phyloP scores from a whole-genome alignment of 805 yeast species.

The Metschnikowia matae region DNA sequence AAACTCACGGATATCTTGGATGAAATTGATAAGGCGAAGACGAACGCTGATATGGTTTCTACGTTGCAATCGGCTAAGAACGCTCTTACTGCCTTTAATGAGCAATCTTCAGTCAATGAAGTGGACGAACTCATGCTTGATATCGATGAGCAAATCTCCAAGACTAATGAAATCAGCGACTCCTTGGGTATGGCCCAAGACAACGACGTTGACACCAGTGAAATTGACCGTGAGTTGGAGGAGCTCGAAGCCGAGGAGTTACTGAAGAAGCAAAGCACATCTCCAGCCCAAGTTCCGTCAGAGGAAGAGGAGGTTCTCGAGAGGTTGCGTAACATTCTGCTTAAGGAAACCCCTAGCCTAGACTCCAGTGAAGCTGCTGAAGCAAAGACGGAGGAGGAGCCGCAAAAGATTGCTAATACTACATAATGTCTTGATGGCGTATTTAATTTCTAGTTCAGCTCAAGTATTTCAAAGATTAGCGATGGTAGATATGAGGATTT shows the following conservation, averaged over 20 bases:
- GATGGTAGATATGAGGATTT: not conserved
- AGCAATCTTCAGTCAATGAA: conserved; percentile 23
- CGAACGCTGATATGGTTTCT: conserved; percentile 23
- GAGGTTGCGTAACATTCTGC: conserved; percentile 2
- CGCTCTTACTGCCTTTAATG: conserved; percentile 27
- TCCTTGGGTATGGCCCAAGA: not conserved
- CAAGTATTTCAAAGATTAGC: not conserved
- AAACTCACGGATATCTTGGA: conserved; percentile 24
- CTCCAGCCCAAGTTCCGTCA: not conserved
- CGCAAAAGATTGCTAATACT: not conserved
- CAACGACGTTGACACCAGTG: conserved; percentile 20
- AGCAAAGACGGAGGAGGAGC: not conserved
- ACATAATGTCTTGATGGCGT: not conserved
- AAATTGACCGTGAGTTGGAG: conserved; percentile 29
- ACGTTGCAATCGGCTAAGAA: conserved; percentile 25
- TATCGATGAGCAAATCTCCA: conserved; percentile 27
- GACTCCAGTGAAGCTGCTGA: not conserved
- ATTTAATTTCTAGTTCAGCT: not conserved
- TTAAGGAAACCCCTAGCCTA: not conserved
- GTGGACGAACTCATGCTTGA: conserved; percentile 26
- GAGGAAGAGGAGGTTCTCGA: not conserved
- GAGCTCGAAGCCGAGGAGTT: not conserved
- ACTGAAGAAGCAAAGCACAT: not conserved
- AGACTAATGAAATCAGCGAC: conserved; percentile 23
- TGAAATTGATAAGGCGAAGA: conserved; percentile 35